These are phyloP conservation scores for Gynochthodes officinalis DNA, from an alignment of 257 asterid genomes.

Conservation along the genomic window DNA sequence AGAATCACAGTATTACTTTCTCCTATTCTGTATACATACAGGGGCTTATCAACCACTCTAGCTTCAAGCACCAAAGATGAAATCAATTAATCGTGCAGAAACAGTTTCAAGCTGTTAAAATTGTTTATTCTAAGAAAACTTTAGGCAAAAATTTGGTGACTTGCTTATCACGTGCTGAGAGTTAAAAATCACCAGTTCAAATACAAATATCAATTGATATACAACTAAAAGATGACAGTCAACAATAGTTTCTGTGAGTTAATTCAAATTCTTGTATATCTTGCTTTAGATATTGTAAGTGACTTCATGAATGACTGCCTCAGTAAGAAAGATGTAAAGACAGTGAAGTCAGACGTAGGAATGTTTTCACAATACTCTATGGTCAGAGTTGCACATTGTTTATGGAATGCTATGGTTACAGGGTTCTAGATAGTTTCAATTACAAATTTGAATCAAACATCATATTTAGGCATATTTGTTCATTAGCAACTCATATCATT, in stretches of 20 bases:
- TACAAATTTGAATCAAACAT: too few relatives aligned
- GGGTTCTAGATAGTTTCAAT: too few relatives aligned
- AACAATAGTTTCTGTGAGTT: not conserved
- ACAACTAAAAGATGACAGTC: not conserved
- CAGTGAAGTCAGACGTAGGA: not conserved
- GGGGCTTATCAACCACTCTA: not conserved
- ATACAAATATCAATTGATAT: not conserved
- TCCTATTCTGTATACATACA: not conserved
- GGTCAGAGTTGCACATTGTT: too few relatives aligned
- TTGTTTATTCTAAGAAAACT: not conserved
- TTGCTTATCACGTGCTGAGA: not conserved
- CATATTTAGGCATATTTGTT: too few relatives aligned
- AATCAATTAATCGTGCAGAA: not conserved
- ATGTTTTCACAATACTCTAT: not conserved
- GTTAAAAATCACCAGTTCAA: not conserved
- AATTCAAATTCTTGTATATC: not conserved
- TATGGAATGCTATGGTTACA: too few relatives aligned
- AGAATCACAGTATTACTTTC: not conserved
- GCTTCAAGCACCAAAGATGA: not conserved
- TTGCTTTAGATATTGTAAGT: not conserved
- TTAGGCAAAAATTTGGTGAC: not conserved
- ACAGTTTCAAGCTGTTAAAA: not conserved
- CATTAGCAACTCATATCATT: too few relatives aligned
- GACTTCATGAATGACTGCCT: not conserved
- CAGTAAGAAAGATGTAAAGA: not conserved